Base-by-base conservation (phyloP, 495 filamentous ascomycete genomes). In the Oidiodendron maius region DNA sequence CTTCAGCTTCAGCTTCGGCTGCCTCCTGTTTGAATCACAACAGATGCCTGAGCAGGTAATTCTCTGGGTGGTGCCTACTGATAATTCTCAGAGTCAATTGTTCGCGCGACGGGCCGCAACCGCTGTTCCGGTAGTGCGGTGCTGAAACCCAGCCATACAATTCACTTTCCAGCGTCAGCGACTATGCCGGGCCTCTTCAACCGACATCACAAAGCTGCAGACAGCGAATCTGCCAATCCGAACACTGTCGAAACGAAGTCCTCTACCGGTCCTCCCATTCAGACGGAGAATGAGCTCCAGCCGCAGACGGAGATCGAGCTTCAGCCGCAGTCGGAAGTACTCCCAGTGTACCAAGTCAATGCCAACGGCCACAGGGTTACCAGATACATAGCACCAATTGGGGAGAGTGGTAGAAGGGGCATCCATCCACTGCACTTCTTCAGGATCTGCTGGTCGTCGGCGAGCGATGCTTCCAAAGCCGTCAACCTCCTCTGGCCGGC, bases 401-500 rank as follows among this genome's bases (percentile, higher is more conserved):
- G 83, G 26, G 82, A 87, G 60, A 81, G 75, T 59, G 83, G 83
- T 4, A 68, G 84, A 32, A 68, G 52, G 4, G 80, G 82, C 16
- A 61, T 87, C 18, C 74, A 86, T 56, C 81, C 80, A 0, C 46
- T 69, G 38, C 70, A 77, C 38, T 82, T 86, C 56, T 51, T 84
- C 22, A 66, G 62, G 41, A 82, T 87, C 26, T 77, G 74, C 60
- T 82, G 78, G 57, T 64, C 25, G 6, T 61, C 58, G 1, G 48
- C 55, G 1, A 54, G 51, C 23, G 28, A 40, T 25, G 52, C 46
- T 9, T 61, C 58, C 24, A 24, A 50, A 39, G 36, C 45, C 12
- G 44, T 50, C 36, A 58, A 87, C 53, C 47, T 86, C 8, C 73
- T 90, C n/a, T 87, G 85, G 86, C 86, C 86, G 1, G 74, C 84